Evolutionary conservation across 148 eudicot species (phyloP).

Genomic region (Nyssa sinensis): DNA sequence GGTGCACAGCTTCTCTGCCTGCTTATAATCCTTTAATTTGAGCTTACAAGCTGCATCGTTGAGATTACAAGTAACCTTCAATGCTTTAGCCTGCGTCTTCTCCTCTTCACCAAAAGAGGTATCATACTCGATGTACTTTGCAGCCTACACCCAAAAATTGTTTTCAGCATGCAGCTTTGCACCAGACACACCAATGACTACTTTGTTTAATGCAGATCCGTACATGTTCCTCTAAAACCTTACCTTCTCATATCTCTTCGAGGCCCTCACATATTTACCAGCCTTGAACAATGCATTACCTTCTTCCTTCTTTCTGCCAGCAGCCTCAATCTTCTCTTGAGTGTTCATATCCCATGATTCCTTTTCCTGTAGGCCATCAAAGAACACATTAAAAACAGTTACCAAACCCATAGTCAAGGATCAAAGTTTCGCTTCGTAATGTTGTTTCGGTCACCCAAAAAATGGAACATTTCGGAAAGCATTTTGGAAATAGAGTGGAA

Average conservation of each 20-base stretch:
- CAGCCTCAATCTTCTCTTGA: conserved; percentile 83
- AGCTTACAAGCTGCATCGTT: conserved; percentile 93
- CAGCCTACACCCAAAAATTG: conserved; percentile 48
- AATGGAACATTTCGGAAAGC: too few species aligned
- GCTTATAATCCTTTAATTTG: conserved; percentile 80
- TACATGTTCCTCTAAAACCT: neutral
- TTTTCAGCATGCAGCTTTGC: neutral
- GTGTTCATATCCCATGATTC: conserved; percentile 98
- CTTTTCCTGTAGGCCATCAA: conserved; percentile 61
- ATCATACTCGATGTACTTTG: conserved; percentile 75
- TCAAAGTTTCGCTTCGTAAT: too few species aligned
- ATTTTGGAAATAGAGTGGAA: too few species aligned
- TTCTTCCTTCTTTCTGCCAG: conserved; percentile 91
- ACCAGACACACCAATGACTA: too few species aligned
- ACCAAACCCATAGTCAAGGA: too few species aligned
- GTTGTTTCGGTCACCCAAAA: too few species aligned
- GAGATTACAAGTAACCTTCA: conserved; percentile 76
- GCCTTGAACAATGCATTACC: conserved; percentile 83
- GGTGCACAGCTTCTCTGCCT: conserved; percentile 89
- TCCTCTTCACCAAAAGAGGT: conserved; percentile 78
- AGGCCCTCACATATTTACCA: conserved; percentile 73
- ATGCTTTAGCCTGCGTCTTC: conserved; percentile 74
- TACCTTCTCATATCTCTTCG: conserved; percentile 97
- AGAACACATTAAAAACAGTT: neutral
- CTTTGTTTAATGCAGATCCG: neutral